Conservation (phyloP, 345 rosid species). For the Reutealis trisperma region DNA sequence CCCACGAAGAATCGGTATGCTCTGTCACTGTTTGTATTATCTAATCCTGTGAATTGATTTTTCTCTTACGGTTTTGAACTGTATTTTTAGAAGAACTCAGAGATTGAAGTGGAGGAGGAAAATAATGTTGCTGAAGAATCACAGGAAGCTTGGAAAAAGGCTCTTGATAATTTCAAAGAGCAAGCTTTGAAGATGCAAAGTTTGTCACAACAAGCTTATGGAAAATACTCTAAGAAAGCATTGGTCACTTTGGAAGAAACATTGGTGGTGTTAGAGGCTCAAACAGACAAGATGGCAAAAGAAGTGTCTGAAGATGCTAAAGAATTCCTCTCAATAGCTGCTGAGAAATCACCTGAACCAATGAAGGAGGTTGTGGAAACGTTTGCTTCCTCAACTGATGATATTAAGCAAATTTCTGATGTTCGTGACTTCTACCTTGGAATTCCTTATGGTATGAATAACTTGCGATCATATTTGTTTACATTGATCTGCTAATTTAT, state of each 20-base stretch:
- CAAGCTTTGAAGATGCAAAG: conserved; percentile 75
- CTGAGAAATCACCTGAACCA: conserved; percentile 72
- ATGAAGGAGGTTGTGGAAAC: conserved; percentile 83
- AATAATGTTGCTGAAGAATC: conserved; percentile 53
- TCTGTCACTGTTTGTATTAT: background rate
- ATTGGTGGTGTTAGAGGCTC: conserved; percentile 68
- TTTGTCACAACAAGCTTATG: conserved; percentile 78
- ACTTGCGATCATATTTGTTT: background rate
- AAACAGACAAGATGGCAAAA: conserved; percentile 79
- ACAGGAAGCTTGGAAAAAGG: conserved; percentile 81
- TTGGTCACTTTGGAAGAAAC: conserved; percentile 55
- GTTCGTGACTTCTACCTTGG: conserved; percentile 82
- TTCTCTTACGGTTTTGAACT: background rate
- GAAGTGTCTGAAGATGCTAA: conserved; percentile 72
- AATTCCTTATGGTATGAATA: conserved; percentile 78
- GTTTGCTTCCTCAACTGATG: conserved; percentile 54
- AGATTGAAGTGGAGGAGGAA: conserved; percentile 63
- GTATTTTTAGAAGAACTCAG: conserved; percentile 47
- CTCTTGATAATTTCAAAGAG: conserved; percentile 67
- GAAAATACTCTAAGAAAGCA: conserved; percentile 62
- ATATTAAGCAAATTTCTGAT: conserved; percentile 59
- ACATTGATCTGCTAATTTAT: too few relatives aligned
- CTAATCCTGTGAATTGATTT: background rate
- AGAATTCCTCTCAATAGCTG: conserved; percentile 62
- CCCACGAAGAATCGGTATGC: conserved; percentile 66